phyloP scores from a whole-genome alignment of 2,329 filamentous ascomycete genomes.

The Talaromyces amestolkiae region DNA sequence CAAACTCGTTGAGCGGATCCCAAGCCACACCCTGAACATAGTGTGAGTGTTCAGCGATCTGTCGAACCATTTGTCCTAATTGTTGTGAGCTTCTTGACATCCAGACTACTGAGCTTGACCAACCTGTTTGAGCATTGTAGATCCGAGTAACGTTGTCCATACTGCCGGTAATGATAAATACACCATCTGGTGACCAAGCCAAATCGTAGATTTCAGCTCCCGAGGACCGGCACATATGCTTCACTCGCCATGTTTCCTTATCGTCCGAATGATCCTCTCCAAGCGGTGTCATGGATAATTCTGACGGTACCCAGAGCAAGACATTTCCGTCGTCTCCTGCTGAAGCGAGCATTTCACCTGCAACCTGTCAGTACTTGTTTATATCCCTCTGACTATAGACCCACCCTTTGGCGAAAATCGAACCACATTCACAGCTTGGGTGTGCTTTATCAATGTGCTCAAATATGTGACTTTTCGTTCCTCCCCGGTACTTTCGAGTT shows the following conservation, averaged over 20 bases:
- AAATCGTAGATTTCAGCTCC: slow-evolving; percentile 97
- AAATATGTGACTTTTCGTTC: slow-evolving; percentile 89
- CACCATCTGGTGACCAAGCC: slow-evolving; percentile 96
- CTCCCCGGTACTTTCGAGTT: slow-evolving; percentile 77
- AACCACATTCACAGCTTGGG: slow-evolving; percentile 96
- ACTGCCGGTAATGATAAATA: slow-evolving; percentile 95
- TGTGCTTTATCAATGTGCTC: slow-evolving; percentile 87
- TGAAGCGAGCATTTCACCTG: slow-evolving; percentile 89
- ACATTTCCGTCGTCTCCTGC: slow-evolving; percentile 97
- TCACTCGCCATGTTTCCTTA: slow-evolving; percentile 94
- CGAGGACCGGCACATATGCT: slow-evolving; percentile 94
- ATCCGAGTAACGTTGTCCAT: slow-evolving; percentile 99
- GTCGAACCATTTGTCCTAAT: slow-evolving; percentile 68
- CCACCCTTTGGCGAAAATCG: slow-evolving; percentile 89
- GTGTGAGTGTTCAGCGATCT: slow-evolving; percentile 96
- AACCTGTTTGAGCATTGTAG: slow-evolving; percentile 89
- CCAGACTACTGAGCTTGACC: slow-evolving; percentile 24
- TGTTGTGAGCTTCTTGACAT: slow-evolving; percentile 19
- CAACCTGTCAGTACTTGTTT: slow-evolving; percentile 26
- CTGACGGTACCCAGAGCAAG: slow-evolving; percentile 90
- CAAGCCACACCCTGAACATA: slow-evolving; percentile 98
- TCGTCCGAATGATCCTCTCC: slow-evolving; percentile 86
- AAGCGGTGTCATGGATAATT: slow-evolving; percentile 66
- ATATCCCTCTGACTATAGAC: background rate
- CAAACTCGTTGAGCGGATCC: slow-evolving; percentile 97